Percentiles rank a stretch among this genome's conserved stretches.
phyloP scores from a whole-genome alignment of 305 asterid genomes.

The Nicotiana rustica region DNA sequence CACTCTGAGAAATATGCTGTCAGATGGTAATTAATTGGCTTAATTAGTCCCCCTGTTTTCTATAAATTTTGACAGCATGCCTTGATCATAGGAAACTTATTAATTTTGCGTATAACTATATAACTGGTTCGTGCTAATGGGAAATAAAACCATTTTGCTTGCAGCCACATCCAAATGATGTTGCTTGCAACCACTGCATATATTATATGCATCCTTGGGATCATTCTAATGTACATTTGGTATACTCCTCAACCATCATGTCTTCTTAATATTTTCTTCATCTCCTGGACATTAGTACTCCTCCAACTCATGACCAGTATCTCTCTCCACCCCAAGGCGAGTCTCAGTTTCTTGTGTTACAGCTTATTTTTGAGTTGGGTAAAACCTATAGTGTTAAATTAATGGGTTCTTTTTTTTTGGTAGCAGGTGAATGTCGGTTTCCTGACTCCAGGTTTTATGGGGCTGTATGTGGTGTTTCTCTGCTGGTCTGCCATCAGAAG shows the following conservation, averaged over 20 bases:
- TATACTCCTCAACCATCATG: slow-evolving; percentile 59
- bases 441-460: slow-evolving; percentile 62
- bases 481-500: slow-evolving; percentile 71
- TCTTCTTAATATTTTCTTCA: slow-evolving; percentile 60
- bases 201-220: slow-evolving; percentile 56
- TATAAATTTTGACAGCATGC: neutral
- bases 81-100: slow-evolving; percentile 6
- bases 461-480: slow-evolving; percentile 60
- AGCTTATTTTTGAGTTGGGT: slow-evolving; percentile 2
- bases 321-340: slow-evolving; percentile 61
- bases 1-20: slow-evolving; percentile 52
- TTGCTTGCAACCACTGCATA: slow-evolving; percentile 53
- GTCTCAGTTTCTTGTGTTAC: neutral
- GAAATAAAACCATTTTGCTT: slow-evolving; percentile 26
- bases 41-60: neutral
- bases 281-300: slow-evolving; percentile 61
- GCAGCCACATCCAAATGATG: slow-evolving; percentile 63
- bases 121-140: neutral
- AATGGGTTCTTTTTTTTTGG: neutral
- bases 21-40: slow-evolving; percentile 51
- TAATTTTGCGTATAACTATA: neutral
- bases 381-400: neutral
- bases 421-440: slow-evolving; percentile 56
- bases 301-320: slow-evolving; percentile 65
- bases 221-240: slow-evolving; percentile 66